Conservation (phyloP, 257 asterid genomes). For the Plantago major region DNA sequence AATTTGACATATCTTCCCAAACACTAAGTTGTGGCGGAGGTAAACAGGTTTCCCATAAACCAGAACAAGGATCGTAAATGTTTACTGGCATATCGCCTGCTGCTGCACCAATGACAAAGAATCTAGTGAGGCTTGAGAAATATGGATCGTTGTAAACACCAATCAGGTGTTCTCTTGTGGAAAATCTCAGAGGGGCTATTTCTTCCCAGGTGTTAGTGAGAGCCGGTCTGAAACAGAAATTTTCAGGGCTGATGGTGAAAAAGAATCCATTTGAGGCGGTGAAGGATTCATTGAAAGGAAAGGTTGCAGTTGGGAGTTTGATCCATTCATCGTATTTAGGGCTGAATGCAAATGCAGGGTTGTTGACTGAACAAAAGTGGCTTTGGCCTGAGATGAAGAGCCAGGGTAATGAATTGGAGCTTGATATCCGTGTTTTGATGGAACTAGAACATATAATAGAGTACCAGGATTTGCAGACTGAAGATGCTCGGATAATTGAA, state of each 20-base stretch:
- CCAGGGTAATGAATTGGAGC: constrained; percentile 27
- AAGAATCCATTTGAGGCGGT: background rate
- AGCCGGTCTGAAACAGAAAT: constrained; percentile 21
- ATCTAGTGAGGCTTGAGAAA: constrained; percentile 1
- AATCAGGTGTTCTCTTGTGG: constrained; percentile 23
- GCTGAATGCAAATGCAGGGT: constrained; percentile 22
- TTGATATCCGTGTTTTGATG: constrained; percentile 16
- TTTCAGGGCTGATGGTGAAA: constrained; percentile 2
- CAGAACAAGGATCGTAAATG: constrained; percentile 20
- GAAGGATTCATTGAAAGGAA: too few species aligned
- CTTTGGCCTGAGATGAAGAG: constrained; percentile 24
- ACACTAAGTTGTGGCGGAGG: constrained; percentile 23
- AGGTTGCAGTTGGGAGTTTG: constrained; percentile 12
- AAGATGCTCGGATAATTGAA: constrained; percentile 30
- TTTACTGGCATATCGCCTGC: constrained; percentile 24
- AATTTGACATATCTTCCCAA: constrained; percentile 18
- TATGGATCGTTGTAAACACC: constrained; percentile 10
- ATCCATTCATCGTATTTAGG: constrained; percentile 30
- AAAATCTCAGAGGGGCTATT: constrained; percentile 17
- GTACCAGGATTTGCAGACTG: constrained; percentile 36
- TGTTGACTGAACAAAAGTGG: background rate
- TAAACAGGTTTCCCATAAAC: constrained; percentile 23
- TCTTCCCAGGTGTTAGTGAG: constrained; percentile 12
- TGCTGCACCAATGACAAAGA: background rate
- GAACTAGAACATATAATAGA: constrained; percentile 18